Conservation (phyloP, 2,329 filamentous ascomycete genomes). For the Pseudocercospora musae region DNA sequence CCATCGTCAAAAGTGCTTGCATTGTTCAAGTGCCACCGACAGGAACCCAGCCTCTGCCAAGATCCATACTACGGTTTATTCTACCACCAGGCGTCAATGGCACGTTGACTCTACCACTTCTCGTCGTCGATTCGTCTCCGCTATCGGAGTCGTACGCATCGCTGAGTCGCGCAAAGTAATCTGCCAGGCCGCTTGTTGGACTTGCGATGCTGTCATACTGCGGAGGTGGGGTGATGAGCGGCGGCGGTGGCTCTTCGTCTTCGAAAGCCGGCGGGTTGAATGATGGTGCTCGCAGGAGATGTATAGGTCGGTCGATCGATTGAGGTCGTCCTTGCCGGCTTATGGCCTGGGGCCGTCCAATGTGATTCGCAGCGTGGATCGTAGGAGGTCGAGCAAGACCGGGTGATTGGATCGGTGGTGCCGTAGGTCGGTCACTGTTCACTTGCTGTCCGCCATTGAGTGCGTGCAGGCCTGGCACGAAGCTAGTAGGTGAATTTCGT, state of each 20-base stretch:
- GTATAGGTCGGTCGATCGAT: constrained; percentile 65
- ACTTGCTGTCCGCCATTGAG: constrained; percentile 39
- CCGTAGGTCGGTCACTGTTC: constrained; percentile 22
- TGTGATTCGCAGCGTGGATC: constrained; percentile 35
- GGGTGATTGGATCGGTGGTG: constrained; percentile 35
- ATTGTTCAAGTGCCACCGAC: constrained; percentile 15
- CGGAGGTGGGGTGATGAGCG: constrained; percentile 75
- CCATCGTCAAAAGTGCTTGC: not conserved
- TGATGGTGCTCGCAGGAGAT: constrained; percentile 76
- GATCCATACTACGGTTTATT: constrained; percentile 63
- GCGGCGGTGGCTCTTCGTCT: constrained; percentile 72
- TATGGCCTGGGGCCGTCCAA: constrained; percentile 25
- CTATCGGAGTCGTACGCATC: constrained; percentile 55
- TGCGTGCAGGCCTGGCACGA: constrained; percentile 58
- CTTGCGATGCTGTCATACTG: constrained; percentile 78
- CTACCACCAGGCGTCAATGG: constrained; percentile 62
- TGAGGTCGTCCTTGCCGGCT: constrained; percentile 49
- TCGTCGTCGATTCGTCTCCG: constrained; percentile 21
- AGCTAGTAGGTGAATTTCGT: constrained; percentile 47
- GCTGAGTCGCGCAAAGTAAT: constrained; percentile 81
- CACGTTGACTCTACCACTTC: constrained; percentile 48
- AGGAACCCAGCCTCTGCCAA: constrained; percentile 48
- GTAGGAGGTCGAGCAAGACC: constrained; percentile 48
- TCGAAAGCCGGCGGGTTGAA: constrained; percentile 87
- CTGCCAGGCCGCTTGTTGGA: constrained; percentile 67